A percentile compares a stretch with the other conserved stretches of the same genome.
phyloP scores from a whole-genome alignment of 306 rosid species.

The Corylus avellana region DNA sequence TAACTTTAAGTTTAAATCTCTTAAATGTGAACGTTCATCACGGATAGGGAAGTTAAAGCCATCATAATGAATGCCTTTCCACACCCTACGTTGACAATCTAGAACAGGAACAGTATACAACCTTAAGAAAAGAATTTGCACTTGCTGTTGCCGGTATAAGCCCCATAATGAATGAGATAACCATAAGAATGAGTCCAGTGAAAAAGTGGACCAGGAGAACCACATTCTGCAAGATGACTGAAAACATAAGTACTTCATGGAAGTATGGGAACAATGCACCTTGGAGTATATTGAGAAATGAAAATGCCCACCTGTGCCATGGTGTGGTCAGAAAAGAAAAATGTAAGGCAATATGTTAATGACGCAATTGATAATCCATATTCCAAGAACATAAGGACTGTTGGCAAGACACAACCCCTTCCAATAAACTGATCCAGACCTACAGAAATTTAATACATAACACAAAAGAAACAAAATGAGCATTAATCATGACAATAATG shows the following conservation, averaged over 20 bases:
- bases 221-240: slow-evolving; percentile 64
- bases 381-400: slow-evolving; percentile 69
- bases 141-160: slow-evolving; percentile 62
- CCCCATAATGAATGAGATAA: slow-evolving; percentile 94
- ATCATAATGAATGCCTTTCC: neutral
- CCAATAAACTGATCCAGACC: slow-evolving; percentile 97
- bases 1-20: neutral
- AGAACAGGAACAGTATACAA: slow-evolving; percentile 30
- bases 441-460: slow-evolving; percentile 29
- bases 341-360: slow-evolving; percentile 90
- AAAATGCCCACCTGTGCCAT: slow-evolving; percentile 77
- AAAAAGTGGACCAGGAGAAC: slow-evolving; percentile 87
- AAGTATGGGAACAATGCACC: slow-evolving; percentile 6
- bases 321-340: slow-evolving; percentile 84
- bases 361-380: slow-evolving; percentile 94
- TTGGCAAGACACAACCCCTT: slow-evolving; percentile 66
- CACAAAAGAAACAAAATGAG: slow-evolving; percentile 15
- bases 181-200: slow-evolving; percentile 87
- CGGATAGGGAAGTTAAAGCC: neutral
- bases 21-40: neutral
- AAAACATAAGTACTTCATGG: slow-evolving; percentile 30
- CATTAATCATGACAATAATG: slow-evolving; percentile 9
- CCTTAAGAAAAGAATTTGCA: slow-evolving; percentile 92
- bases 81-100: neutral
- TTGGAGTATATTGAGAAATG: slow-evolving; percentile 17